A percentile compares a stretch with the other conserved stretches of the same genome.
These are phyloP conservation scores for Acarospora socialis DNA, from an alignment of 2,329 filamentous ascomycete species.

Conservation along the genomic window DNA sequence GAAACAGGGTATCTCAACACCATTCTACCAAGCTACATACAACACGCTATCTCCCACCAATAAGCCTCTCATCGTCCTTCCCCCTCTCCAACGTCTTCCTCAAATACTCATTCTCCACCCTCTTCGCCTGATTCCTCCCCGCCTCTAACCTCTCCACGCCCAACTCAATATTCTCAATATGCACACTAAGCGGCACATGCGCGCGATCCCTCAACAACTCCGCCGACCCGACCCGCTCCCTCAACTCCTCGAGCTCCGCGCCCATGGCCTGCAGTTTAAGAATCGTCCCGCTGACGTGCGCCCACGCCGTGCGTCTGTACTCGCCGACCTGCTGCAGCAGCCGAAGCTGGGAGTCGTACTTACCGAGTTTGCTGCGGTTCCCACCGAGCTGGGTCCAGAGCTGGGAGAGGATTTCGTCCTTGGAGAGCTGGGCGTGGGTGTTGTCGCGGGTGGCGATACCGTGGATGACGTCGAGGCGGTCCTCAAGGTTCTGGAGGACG, in stretches of 20 bases:
- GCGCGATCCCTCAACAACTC: slow-evolving; percentile 40
- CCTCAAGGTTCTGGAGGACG: slow-evolving; percentile 53
- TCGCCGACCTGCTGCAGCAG: slow-evolving; percentile 51
- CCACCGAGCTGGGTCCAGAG: slow-evolving; percentile 64
- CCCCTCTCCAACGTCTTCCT: slow-evolving; percentile 37
- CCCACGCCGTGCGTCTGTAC: slow-evolving; percentile 52
- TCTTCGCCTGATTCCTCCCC: slow-evolving; percentile 45
- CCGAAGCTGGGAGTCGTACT: slow-evolving; percentile 47
- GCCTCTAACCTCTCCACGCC: slow-evolving; percentile 58
- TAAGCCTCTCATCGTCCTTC: slow-evolving; percentile 24
- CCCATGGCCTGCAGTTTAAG: slow-evolving; percentile 62
- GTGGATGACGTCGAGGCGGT: slow-evolving; percentile 54
- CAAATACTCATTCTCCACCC: slow-evolving; percentile 45
- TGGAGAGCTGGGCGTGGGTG: slow-evolving; percentile 41
- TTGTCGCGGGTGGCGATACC: slow-evolving; percentile 53
- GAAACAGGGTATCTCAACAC: no score
- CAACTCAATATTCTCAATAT: slow-evolving; percentile 60
- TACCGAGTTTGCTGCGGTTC: slow-evolving; percentile 46
- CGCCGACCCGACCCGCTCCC: slow-evolving; percentile 55
- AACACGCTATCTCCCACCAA: slow-evolving; percentile 11
- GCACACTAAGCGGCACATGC: slow-evolving; percentile 52
- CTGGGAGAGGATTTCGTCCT: slow-evolving; percentile 51
- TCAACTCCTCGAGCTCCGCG: slow-evolving; percentile 53
- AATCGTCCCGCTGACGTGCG: slow-evolving; percentile 54
- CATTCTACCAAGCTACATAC: no score